Base-by-base conservation (phyloP, 2,329 filamentous ascomycete species). In the Dactylellina cionopaga region DNA sequence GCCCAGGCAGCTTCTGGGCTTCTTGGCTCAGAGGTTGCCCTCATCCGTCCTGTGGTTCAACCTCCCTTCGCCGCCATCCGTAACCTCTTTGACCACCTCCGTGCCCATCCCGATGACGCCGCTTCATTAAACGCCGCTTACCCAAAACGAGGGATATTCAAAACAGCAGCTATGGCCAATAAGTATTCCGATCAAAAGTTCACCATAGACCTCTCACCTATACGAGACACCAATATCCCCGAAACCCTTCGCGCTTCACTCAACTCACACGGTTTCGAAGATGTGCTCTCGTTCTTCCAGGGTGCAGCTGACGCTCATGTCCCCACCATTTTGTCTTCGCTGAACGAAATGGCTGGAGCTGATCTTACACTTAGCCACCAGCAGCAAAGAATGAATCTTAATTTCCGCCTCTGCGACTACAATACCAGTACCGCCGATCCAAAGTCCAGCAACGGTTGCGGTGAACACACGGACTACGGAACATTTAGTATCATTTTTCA, bases 401-500 rank as follows among this genome's bases (percentile, higher is more conserved):
- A 56, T 37, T 56, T 56, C 37, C 35, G 52, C 6, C 52, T 56
- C 1, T 56, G 52, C 15, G 52, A 56, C n/a, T 56, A 56, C 25
- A 56, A 56, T 25, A 22, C 52, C 24, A 2, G 17, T 2, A 56
- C 52, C 10, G 52, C 52, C 5, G 37, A 43, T 33, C 52, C 52
- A 29, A 11, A 1, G 10, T 56, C 52, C n/a, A n/a, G 13, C 2
- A 56, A 56, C 37, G 52, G 52, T 29, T 56, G 52, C n/a, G 52
- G 52, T n/a, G 52, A 56, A 39, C 52, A 56, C 25, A 56, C 52
- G 1, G 52, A 56, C 37, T 56, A 56, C 24, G 52, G 52, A 2
- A 56, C 52, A 7, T 56, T 56, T 25, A 56, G 52, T 13, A 56
- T 56, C 6, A 56, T 56, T 39, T 56, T 56, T 24, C 52, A 56